Evolutionary conservation across 352 stramenopile species (phyloP), one percentile per base, ranked within the genome.

Genomic region (Phytophthora constricta): DNA sequence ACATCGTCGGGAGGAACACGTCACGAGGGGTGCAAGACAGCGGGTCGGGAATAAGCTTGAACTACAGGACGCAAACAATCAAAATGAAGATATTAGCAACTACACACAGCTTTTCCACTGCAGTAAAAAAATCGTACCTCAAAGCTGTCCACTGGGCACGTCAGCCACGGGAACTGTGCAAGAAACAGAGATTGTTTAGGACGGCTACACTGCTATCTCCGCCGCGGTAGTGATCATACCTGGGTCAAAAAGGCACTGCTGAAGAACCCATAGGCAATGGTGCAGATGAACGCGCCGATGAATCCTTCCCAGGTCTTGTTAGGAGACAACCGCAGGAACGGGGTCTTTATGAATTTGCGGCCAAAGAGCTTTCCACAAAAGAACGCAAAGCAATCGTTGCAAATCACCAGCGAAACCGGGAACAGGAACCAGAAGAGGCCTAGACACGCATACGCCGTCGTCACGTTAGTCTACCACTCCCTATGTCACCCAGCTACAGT

Each of bases 221-320:
- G 45, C 41, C 31, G 46, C n/a, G 31, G 9, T 25, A 26, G 17
- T 20, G 34, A 17, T 16, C 54, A 41, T 74, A 85, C 80, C 73
- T 95, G 83, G 34, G 95, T 85, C 47, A 99, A 79, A 62, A 91
- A 97, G 57, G 85, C 80, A 54, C 89, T 97, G 23, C 97, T 84
- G 53, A 98, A 98, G 74, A 97, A 98, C 17, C 81, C 96, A 39
- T 97, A 96, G 31, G 98, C 77, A 41, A 99, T 79, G 20, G 97
- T 99, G 72, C 95, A 98, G 22, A 99, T 62, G 34, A 97, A 96
- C 9, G 96, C 98, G 33, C 97, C 97, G 26, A 99, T 96, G 63
- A 99, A 99, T 3, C 98, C 98, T 70, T 99, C 98, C 97, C 97
- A 99, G 5, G 97, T 99, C 79, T 99, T 99, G 75, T 99, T 99